Percentiles rank a stretch among this genome's conserved stretches.
Evolutionary conservation across 768 basidiomycete species (phyloP).

Genomic region (Pisolithus albus): DNA sequence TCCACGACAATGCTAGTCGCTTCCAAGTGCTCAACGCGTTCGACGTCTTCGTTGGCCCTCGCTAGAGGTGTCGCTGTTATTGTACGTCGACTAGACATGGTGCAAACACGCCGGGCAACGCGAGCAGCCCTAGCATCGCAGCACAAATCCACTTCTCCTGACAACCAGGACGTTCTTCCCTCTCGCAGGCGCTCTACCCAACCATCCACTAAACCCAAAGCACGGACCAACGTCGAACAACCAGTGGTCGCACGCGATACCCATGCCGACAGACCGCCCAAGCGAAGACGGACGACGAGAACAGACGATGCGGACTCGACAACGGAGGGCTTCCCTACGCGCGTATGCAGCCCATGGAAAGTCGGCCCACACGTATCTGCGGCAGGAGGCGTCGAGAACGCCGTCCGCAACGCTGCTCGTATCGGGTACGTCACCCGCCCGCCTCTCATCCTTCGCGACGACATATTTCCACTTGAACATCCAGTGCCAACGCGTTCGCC

Average conservation of each 20-base stretch:
- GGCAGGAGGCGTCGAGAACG: slow-evolving; percentile 72
- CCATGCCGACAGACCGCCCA: background rate
- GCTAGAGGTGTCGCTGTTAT: background rate
- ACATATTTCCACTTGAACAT: background rate
- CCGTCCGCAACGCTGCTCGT: slow-evolving; percentile 59
- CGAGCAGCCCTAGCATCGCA: background rate
- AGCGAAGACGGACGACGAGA: slow-evolving; percentile 6
- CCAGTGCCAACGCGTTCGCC: slow-evolving; percentile 75
- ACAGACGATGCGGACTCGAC: slow-evolving; percentile 6
- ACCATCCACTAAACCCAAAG: background rate
- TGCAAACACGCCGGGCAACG: slow-evolving; percentile 17
- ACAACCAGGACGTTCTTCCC: background rate
- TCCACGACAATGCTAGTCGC: too few species aligned
- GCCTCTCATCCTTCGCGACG: background rate
- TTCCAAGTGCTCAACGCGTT: too few species aligned
- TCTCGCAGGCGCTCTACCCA: background rate
- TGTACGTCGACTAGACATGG: slow-evolving; percentile 10
- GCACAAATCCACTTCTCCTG: background rate
- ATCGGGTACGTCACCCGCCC: slow-evolving; percentile 45
- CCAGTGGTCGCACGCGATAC: background rate
- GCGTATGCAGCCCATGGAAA: slow-evolving; percentile 46
- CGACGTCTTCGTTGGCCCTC: background rate
- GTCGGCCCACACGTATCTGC: slow-evolving; percentile 82
- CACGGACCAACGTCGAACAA: background rate
- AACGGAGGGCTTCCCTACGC: slow-evolving; percentile 24